Percentiles rank a stretch among this genome's conserved stretches.
phyloP scores from a whole-genome alignment of 106 monocot species.

The Dendrobium officinale region DNA sequence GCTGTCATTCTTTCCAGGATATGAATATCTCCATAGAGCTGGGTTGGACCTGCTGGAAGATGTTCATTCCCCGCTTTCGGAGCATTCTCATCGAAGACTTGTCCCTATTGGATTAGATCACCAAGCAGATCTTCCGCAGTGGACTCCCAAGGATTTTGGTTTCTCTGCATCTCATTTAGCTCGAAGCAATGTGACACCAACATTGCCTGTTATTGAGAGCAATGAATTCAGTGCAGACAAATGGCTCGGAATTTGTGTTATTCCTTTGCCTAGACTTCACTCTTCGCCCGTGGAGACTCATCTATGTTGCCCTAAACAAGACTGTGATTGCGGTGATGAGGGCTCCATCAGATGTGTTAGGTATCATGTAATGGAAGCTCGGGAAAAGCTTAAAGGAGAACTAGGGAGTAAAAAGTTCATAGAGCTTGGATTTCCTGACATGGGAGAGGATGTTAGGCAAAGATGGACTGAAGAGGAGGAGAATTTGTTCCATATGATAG shows the following conservation, averaged over 20 bases:
- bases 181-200: not conserved
- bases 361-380: conserved; percentile 63
- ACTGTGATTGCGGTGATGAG: conserved; percentile 51
- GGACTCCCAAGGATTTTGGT: not conserved
- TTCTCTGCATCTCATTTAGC: not conserved
- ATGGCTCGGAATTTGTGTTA: conserved; percentile 33
- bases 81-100: conserved; percentile 7
- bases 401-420: conserved; percentile 50
- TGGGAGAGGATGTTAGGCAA: conserved; percentile 74
- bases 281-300: conserved; percentile 1
- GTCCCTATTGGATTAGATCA: conserved; percentile 17
- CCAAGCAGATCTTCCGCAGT: conserved; percentile 19
- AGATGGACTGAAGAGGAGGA: conserved; percentile 80
- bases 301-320: not conserved
- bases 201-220: conserved; percentile 4
- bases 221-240: not conserved
- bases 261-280: conserved; percentile 25
- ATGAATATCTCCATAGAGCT: not conserved
- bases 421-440: conserved; percentile 59
- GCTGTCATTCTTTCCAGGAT: not conserved
- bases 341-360: conserved; percentile 64
- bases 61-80: not conserved
- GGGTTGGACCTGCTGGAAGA: conserved; percentile 6
- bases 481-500: conserved; percentile 49
- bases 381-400: conserved; percentile 25